Evolutionary conservation across 2,329 filamentous ascomycete genomes (phyloP), one percentile per base, ranked within the genome.

Genomic region (Paecilomyces dactylethromorphus): DNA sequence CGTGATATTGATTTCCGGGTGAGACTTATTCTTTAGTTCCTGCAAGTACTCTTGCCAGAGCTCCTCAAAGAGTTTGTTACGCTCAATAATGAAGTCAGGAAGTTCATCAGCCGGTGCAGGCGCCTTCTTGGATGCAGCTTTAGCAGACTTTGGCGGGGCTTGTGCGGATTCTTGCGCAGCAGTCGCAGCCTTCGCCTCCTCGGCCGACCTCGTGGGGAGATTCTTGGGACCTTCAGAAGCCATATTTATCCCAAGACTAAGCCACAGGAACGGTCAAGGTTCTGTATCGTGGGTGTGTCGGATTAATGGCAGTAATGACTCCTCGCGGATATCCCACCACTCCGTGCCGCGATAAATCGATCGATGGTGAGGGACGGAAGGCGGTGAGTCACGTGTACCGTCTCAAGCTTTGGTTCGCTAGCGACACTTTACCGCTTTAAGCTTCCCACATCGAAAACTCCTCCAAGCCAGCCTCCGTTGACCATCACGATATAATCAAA

Each of bases 51-150:
- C 84, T 65, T 90, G 87, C 83, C 95, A 95, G 65, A 97, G 82
- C 73, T 88, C 87, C 73, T 97, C 90, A 78, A 97, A 97, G 55
- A 97, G 81, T 56, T 89, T 84, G 69, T 97, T 87, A 63, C 94
- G 87, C 75, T 92, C 86, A 69, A 92, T 81, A 63, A 97, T 86
- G 76, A 90, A 96, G 60, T 88, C 86, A 58, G 92, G 89, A 21
- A 85, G 81, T 52, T 79, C 67, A 26, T 72, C 71, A 59, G 65
- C 63, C 56, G 62, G 60, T 52, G 66, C 62, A 57, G 63, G 68
- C 64, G 62, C 63, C 65, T 66, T 72, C 60, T 66, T 61, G 64
- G 51, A 13, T 55, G 13, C 26, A 29, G 26, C 26, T 29, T 59
- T 68, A 63, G 66, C 65, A 69, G 66, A 61, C 62, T 70, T 71